phyloP scores from a whole-genome alignment of 2,329 filamentous ascomycete genomes.

The Ampelomyces quisqualis region DNA sequence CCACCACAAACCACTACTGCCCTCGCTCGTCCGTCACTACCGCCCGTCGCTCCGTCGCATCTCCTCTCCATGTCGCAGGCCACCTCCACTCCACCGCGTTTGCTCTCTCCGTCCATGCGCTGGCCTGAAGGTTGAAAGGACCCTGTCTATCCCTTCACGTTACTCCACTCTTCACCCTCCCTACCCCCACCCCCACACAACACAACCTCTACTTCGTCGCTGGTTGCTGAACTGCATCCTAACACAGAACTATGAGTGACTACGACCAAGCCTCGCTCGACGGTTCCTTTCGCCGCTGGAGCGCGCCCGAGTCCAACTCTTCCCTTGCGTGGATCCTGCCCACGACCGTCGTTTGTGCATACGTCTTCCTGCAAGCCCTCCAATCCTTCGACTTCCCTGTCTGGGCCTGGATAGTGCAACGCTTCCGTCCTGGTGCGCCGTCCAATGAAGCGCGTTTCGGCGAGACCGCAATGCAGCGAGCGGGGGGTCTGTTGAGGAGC shows the following conservation, averaged over 20 bases:
- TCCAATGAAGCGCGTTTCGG: constrained; percentile 20
- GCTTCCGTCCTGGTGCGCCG: too few species aligned
- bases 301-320: constrained; percentile 12
- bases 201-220: neutral
- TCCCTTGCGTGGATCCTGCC: constrained; percentile 21
- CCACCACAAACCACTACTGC: constrained; percentile 14
- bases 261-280: constrained; percentile 19
- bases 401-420: constrained; percentile 55
- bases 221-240: too few species aligned
- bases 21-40: constrained; percentile 10
- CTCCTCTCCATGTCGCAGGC: constrained; percentile 40
- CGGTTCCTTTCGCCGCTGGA: constrained; percentile 17
- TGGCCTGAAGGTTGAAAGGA: constrained; percentile 38
- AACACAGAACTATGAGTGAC: constrained; percentile 25
- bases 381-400: constrained; percentile 35
- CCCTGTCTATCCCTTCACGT: constrained; percentile 9
- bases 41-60: constrained; percentile 5
- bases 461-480: constrained; percentile 22
- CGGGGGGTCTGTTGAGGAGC: constrained; percentile 29
- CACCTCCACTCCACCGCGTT: constrained; percentile 26
- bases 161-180: constrained; percentile 6
- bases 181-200: neutral
- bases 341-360: constrained; percentile 22
- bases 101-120: constrained; percentile 34
- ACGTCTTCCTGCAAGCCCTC: constrained; percentile 32